Base-by-base conservation (phyloP, 495 filamentous ascomycete species). In the Lasiosphaeris hirsuta region DNA sequence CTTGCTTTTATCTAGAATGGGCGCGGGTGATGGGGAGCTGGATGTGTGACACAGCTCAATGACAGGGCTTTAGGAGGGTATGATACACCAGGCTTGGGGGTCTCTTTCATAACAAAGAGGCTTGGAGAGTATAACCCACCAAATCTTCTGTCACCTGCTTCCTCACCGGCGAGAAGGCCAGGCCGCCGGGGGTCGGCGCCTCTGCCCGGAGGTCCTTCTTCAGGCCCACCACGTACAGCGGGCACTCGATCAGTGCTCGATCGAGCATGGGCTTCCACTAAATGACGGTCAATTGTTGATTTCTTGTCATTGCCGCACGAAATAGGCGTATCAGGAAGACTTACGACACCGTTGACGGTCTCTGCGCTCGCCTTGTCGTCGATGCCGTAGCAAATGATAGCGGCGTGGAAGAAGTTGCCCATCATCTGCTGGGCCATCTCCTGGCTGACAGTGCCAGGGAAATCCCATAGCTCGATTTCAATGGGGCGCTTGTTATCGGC, bases 201-300 rank as follows among this genome's bases (percentile, higher is more conserved):
- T 19, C 33, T 5, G 13, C 10, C 10, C 56, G 51, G 11, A 53
- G 39, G 51, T 69, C 67, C 18, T 49, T 56, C 54, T 72, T 69
- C 11, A 69, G 39, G 11, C 66, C 69, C 5, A 69, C 45, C 11
- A 72, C 51, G 40, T 67, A 62, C 9, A 63, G 10, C 19, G 63
- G 56, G 30, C 58, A 44, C 17, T 68, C 62, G 40, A 63, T 57
- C 8, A 64, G 60, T 14, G 54, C 59, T 17, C 19, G 38, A 10
- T 61, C 46, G n/a, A 70, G 62, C 35, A 62, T 51, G 33, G 63
- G 67, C 36, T 64, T 66, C 64, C 62, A 69, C 69, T 72, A 46
- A 5, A 30, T 37, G 3, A 7, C 7, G 18, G 23, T 42, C 17
- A 49, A 34, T 37, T 10, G 18, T 53, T 11, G 7, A 19, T 48